Conservation (phyloP, 495 filamentous ascomycete genomes). For the Jackrogersella multiformis region DNA sequence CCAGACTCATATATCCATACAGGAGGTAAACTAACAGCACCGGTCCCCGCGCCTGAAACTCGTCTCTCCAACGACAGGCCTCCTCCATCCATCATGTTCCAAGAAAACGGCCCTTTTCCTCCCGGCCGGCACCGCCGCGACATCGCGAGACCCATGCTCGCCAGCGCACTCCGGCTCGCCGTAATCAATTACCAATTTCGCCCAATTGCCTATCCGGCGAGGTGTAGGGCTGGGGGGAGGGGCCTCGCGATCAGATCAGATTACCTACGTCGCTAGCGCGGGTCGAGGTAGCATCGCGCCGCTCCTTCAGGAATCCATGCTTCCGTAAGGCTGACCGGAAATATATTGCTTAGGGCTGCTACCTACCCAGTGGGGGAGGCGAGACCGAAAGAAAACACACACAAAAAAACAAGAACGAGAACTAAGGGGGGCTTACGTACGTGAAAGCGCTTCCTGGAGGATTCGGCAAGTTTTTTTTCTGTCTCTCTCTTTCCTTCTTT, state of each 20-base stretch:
- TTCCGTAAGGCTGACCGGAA: conserved; percentile 35
- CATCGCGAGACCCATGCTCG: neutral
- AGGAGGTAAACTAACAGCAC: neutral
- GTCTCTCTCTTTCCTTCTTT: neutral
- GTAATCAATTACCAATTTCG: conserved; percentile 4
- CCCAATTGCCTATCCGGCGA: neutral
- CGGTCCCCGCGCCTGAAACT: neutral
- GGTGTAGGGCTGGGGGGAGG: conserved; percentile 12
- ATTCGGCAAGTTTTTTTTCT: conserved; percentile 3
- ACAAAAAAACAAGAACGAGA: neutral
- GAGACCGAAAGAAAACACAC: neutral
- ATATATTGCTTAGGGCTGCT: conserved; percentile 12
- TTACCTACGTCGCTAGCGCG: conserved; percentile 16
- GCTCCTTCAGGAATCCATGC: conserved; percentile 30
- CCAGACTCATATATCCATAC: neutral
- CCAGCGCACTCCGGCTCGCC: neutral
- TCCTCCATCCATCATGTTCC: neutral
- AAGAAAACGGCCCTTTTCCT: neutral
- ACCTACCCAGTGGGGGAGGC: neutral
- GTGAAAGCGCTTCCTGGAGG: conserved; percentile 11
- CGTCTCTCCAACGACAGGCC: neutral
- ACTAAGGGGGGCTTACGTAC: conserved; percentile 25
- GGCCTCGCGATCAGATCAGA: conserved; percentile 27
- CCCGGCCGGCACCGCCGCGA: neutral
- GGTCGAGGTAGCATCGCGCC: conserved; percentile 15